Percentiles rank a stretch among this genome's conserved stretches.
Conservation (phyloP, 768 basidiomycete genomes). For the Hysterangium stoloniferum region DNA sequence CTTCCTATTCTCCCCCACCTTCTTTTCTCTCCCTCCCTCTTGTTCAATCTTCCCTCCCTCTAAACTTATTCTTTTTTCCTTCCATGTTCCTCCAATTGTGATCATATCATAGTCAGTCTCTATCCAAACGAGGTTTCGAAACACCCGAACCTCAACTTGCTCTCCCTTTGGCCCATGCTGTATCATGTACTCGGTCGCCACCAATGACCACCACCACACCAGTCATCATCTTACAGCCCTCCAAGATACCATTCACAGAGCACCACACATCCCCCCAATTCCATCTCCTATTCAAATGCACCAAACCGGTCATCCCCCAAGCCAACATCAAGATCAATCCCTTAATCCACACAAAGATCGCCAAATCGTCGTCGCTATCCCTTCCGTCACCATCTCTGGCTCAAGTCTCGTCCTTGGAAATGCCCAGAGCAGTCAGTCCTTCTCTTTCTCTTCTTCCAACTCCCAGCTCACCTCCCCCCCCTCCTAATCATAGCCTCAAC, state of each 20-base stretch:
- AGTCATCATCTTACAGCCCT: constrained; percentile 18
- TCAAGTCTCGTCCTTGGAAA: constrained; percentile 67
- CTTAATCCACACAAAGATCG: constrained; percentile 42
- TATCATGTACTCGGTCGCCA: constrained; percentile 49
- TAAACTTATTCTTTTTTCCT: constrained; percentile 24
- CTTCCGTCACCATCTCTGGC: constrained; percentile 66
- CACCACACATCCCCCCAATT: constrained; percentile 2
- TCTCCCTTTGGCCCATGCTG: constrained; percentile 31
- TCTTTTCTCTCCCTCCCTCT: constrained; percentile 13
- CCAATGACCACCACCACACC: constrained; percentile 36
- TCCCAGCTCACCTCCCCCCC: constrained; percentile 13
- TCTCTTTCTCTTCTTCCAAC: constrained; percentile 9
- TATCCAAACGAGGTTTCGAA: not conserved
- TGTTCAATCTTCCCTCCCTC: constrained; percentile 15
- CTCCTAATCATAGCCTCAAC: constrained; percentile 51
- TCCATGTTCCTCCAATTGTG: constrained; percentile 13
- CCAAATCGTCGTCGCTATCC: constrained; percentile 63
- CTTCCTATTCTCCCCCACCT: constrained; percentile 16
- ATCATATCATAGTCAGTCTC: not conserved
- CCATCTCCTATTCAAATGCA: not conserved
- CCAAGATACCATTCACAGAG: constrained; percentile 22
- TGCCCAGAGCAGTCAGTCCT: constrained; percentile 57
- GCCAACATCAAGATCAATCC: constrained; percentile 11
- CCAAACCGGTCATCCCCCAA: constrained; percentile 22
- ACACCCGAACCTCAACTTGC: not conserved